These are phyloP conservation scores for Blastobotrys apis DNA, from an alignment of 1,139 yeast genomes.

Conservation along the genomic window DNA sequence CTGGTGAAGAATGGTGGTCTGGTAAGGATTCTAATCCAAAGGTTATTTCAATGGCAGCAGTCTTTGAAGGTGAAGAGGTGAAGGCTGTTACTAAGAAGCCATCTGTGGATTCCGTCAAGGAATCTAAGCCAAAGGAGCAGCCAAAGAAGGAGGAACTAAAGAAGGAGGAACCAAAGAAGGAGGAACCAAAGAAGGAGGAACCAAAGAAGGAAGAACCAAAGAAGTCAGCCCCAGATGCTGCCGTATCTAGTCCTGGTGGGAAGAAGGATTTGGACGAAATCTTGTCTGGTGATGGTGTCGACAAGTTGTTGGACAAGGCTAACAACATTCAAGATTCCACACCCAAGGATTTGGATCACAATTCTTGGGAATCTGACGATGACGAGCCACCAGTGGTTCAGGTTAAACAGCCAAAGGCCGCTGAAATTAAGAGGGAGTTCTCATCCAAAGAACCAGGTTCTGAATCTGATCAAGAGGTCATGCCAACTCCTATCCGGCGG, in stretches of 20 bases:
- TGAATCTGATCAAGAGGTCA: constrained; percentile 9
- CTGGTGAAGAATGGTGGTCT: constrained; percentile 71
- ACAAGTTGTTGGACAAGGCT: constrained; percentile 49
- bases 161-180: constrained; percentile 4
- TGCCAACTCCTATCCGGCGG: background rate
- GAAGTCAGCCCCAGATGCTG: constrained; percentile 26
- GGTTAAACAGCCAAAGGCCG: background rate
- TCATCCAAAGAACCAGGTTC: constrained; percentile 7
- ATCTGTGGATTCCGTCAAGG: constrained; percentile 24
- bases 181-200: constrained; percentile 3
- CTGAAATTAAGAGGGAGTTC: background rate
- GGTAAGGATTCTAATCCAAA: constrained; percentile 82
- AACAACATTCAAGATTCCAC: constrained; percentile 40
- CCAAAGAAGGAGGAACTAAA: constrained; percentile 21
- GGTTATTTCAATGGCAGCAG: constrained; percentile 65
- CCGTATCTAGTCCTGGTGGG: constrained; percentile 23
- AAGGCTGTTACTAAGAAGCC: constrained; percentile 15
- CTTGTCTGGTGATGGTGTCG: constrained; percentile 45
- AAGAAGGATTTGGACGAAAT: constrained; percentile 46
- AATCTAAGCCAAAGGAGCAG: constrained; percentile 34
- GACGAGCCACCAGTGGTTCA: constrained; percentile 17
- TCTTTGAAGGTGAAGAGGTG: constrained; percentile 69
- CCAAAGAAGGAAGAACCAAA: constrained; percentile 36
- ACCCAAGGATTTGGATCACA: constrained; percentile 24
- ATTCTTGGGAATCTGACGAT: constrained; percentile 30